Evolutionary conservation across 176 grass and related monocot genomes (phyloP).

Genomic region (Phyllostachys edulis): DNA sequence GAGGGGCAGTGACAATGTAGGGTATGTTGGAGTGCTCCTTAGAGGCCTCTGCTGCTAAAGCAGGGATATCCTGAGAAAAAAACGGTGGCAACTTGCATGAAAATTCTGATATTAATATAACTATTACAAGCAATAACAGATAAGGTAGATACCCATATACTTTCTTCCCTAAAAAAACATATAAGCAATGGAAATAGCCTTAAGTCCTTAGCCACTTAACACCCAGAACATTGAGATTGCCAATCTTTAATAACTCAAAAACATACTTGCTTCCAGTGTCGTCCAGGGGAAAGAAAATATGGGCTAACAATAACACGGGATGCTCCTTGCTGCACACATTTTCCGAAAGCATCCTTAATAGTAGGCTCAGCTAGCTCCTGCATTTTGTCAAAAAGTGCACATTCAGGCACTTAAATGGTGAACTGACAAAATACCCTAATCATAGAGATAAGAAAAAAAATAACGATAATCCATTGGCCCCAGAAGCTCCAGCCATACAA

Average conservation of each 20-base stretch:
- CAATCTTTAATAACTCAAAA: not conserved
- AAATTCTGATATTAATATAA: not conserved
- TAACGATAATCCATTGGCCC: slow-evolving; percentile 4
- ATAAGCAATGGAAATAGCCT: not conserved
- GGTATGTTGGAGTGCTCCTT: slow-evolving; percentile 69
- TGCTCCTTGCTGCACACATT: slow-evolving; percentile 78
- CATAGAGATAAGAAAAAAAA: not conserved
- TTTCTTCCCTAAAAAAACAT: not conserved
- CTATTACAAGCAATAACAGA: slow-evolving; percentile 1
- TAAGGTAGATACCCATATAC: not conserved
- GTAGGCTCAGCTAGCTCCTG: slow-evolving; percentile 84
- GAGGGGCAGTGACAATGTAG: slow-evolving; percentile 76
- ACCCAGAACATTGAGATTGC: not conserved
- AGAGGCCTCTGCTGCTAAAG: slow-evolving; percentile 69
- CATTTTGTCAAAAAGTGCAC: slow-evolving; percentile 29
- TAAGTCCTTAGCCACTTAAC: not conserved
- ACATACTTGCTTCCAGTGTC: slow-evolving; percentile 84
- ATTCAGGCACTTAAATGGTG: slow-evolving; percentile 5
- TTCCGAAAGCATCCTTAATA: slow-evolving; percentile 79
- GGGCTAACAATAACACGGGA: slow-evolving; percentile 69
- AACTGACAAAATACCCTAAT: slow-evolving; percentile 12
- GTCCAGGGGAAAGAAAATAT: slow-evolving; percentile 92
- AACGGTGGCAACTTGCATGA: not conserved
- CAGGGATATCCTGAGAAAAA: slow-evolving; percentile 74
- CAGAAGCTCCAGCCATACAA: not conserved